Evolutionary conservation across 441 rosid genomes (phyloP), one percentile per base, ranked within the genome.

Genomic region (Pelargonium exstipulatum): DNA sequence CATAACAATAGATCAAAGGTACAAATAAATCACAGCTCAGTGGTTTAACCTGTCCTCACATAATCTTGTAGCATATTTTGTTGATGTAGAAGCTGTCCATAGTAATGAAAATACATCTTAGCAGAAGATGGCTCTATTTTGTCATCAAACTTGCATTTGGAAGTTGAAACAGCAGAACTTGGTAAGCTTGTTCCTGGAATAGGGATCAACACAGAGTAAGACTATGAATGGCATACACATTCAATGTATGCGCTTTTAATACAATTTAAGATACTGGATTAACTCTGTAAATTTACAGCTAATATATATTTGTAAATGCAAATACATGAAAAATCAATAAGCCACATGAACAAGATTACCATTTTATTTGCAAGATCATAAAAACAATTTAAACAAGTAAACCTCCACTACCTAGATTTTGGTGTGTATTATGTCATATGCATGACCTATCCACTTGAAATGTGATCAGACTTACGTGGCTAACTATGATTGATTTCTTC

Each of bases 11-110:
- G 40, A 72, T 20, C 26, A 10, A 67, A 73, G 68, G n/a, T 58
- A 69, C 42, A 65, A 82, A 48, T 3, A 74, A 22, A 71, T 51
- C 18, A 62, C 62, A 70, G 80, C 62, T 76, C 66, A 62, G 14
- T 71, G 32, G 51, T 71, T 70, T 76, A 74, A 93, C 98, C 95
- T 85, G 98, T 93, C 78, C 97, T 87, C 86, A 93, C 97, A 74
- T 91, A 93, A 82, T 93, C 97, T 73, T 93, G 98, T 9, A 93
- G 81, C 98, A 93, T 93, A 75, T 93, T 93, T 80, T 93, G 98
- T 81, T 93, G 98, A 72, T 93, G 98, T 22, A 93, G 83, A 75
- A 93, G 82, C 74, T 91, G 98, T 40, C 96, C 98, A 69, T 93
- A 93, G 71, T 93, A 93, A 82, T 91, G 97, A 74, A 93, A 93